Base-by-base conservation (phyloP, 2,329 filamentous ascomycete genomes). In the Pseudogymnoascus sp. region DNA sequence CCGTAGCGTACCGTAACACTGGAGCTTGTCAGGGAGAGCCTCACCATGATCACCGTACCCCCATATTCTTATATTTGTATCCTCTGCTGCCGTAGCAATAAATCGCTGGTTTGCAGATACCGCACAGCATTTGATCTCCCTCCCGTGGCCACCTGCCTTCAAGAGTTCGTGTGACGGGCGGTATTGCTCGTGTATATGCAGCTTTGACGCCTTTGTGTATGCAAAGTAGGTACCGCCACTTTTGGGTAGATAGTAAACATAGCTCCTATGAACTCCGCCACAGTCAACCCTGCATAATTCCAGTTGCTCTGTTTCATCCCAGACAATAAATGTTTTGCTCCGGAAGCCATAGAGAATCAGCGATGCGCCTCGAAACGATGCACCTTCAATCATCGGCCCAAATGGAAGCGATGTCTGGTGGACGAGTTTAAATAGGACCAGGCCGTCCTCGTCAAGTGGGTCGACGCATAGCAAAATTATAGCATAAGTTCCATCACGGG, bases 191-290 rank as follows among this genome's bases (percentile, higher is more conserved):
- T 76, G 71, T 0, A 81, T 71, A 64, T 81, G 77, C 61, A 86
- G 55, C 31, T 68, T 69, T 1, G 84, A 83, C 4, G 86, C 85
- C 73, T 90, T 87, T 2, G 88, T 93, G 81, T 90, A 97, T 0
- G 90, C 81, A 63, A 96, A 86, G 29, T 78, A 80, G 1, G 80
- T 80, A 41, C 76, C 76, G 42, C 69, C 67, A 3, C 60, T 51
- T 1, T 67, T 64, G 1, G 64, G 64, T 0, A 66, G 33, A 3
- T 66, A 69, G 59, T 74, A 90, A 2, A 84, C 82, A 80, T 91
- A 97, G 33, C 82, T 86, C 61, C 93, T 84, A 71, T 96, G 91
- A 0, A 86, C 87, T 35, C 93, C 93, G 62, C 92, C 93, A 71
- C 93, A 97, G 58, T 92, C 86, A 31, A 96, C 80, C 0, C 79